These are phyloP conservation scores for Cryptococcus jaspeensis DNA, from an alignment of 1,284 basidiomycete genomes.

Conservation along the genomic window DNA sequence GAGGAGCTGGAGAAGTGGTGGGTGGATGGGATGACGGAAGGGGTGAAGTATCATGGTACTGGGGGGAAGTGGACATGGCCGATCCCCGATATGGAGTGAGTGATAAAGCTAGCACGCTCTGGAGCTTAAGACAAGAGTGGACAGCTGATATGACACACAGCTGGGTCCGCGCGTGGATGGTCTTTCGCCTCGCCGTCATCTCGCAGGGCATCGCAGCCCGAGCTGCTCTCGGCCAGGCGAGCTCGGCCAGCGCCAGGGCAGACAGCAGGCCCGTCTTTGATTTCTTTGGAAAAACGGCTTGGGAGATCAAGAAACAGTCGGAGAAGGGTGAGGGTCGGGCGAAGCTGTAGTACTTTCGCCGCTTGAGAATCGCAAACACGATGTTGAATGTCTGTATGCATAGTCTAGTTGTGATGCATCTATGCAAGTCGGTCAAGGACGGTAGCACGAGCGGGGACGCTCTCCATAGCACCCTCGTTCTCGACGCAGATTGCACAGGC, in stretches of 20 bases:
- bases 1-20: slow-evolving; percentile 64
- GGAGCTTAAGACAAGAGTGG: too few species aligned
- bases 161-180: slow-evolving; percentile 35
- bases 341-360: slow-evolving; percentile 31
- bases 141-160: slow-evolving; percentile 16
- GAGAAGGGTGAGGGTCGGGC: slow-evolving; percentile 54
- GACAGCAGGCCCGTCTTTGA: slow-evolving; percentile 62
- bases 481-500: slow-evolving; percentile 48
- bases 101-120: not conserved
- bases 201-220: slow-evolving; percentile 91
- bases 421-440: slow-evolving; percentile 6
- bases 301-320: slow-evolving; percentile 57
- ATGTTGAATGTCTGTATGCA: not conserved
- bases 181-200: slow-evolving; percentile 73
- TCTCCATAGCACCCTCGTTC: slow-evolving; percentile 45
- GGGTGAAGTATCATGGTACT: slow-evolving; percentile 25
- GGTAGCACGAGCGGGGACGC: slow-evolving; percentile 16
- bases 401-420: not conserved
- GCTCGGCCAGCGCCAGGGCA: slow-evolving; percentile 67
- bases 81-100: slow-evolving; percentile 43
- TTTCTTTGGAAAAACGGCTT: slow-evolving; percentile 64
- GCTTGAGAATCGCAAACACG: not conserved
- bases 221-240: slow-evolving; percentile 78
- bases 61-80: slow-evolving; percentile 37
- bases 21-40: slow-evolving; percentile 47